Evolutionary conservation across 2,329 filamentous ascomycete species (phyloP).

Genomic region (Sphaerulina musiva): DNA sequence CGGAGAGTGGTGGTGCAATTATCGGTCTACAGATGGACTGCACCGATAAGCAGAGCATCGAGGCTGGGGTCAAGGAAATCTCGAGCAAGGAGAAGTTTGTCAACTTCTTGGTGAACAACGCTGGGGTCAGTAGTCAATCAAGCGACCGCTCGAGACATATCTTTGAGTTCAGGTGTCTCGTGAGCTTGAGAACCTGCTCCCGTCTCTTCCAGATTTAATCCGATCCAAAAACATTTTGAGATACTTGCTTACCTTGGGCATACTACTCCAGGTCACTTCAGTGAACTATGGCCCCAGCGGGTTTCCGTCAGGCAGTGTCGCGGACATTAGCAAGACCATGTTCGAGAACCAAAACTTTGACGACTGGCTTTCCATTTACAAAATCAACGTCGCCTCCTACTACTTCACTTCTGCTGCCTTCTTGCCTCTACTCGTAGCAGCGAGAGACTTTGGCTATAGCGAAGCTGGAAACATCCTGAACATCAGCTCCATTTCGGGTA

Average conservation of each 20-base stretch:
- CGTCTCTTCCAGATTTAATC: no score
- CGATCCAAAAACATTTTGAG: no score
- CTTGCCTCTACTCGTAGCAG: slow-evolving; percentile 39
- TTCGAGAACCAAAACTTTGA: slow-evolving; percentile 39
- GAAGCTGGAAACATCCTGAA: slow-evolving; percentile 42
- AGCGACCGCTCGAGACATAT: no score
- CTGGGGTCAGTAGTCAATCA: slow-evolving; percentile 14
- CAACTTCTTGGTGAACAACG: slow-evolving; percentile 33
- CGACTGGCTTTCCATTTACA: slow-evolving; percentile 41
- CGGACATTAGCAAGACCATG: slow-evolving; percentile 53
- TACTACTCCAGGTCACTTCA: slow-evolving; percentile 10
- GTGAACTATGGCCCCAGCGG: slow-evolving; percentile 27
- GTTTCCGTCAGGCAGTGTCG: slow-evolving; percentile 28
- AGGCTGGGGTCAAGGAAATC: slow-evolving; percentile 24
- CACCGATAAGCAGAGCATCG: slow-evolving; percentile 30
- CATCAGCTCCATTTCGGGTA: slow-evolving; percentile 41
- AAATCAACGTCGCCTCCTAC: slow-evolving; percentile 41
- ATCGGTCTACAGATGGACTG: slow-evolving; percentile 31
- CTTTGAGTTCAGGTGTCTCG: no score
- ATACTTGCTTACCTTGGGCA: no score
- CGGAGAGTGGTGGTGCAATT: slow-evolving; percentile 57
- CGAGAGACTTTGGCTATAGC: slow-evolving; percentile 38
- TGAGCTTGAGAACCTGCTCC: no score
- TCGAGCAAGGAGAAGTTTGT: slow-evolving; percentile 28
- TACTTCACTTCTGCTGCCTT: slow-evolving; percentile 44